Conservation (phyloP, 1,284 basidiomycete species). For the Apiotrichum veenhuisii region DNA sequence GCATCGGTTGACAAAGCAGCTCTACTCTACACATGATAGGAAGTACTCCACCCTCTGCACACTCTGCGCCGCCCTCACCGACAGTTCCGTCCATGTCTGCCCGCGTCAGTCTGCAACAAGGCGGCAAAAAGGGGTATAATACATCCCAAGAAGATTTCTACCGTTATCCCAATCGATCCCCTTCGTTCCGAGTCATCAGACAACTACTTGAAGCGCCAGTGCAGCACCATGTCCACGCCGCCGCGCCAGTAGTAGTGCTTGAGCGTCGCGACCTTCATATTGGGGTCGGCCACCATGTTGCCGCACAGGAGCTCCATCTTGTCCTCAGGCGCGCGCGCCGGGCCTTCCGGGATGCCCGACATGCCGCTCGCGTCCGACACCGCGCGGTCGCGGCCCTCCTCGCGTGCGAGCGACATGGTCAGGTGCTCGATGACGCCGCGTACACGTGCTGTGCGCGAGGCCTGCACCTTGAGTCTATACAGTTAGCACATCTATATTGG, state of each 20-base stretch:
- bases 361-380: constrained; percentile 11
- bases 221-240: constrained; percentile 72
- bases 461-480: constrained; percentile 15
- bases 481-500: neutral
- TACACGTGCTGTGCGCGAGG: constrained; percentile 23
- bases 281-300: constrained; percentile 68
- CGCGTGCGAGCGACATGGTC: constrained; percentile 3
- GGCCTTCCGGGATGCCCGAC: constrained; percentile 2
- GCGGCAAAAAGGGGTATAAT: too few species aligned
- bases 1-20: too few species aligned
- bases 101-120: too few species aligned
- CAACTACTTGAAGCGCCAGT: constrained; percentile 66
- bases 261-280: constrained; percentile 83
- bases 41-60: too few species aligned
- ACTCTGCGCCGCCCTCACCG: too few species aligned
- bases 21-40: too few species aligned
- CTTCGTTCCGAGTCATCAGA: too few species aligned
- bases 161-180: too few species aligned
- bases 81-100: too few species aligned
- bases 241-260: constrained; percentile 81
- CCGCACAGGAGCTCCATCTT: constrained; percentile 84
- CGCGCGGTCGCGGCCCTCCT: constrained; percentile 11
- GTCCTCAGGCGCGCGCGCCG: constrained; percentile 59
- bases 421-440: constrained; percentile 18
- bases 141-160: too few species aligned